phyloP scores from a whole-genome alignment of 1,139 yeast species.

The Yamadazyma epiphylla region DNA sequence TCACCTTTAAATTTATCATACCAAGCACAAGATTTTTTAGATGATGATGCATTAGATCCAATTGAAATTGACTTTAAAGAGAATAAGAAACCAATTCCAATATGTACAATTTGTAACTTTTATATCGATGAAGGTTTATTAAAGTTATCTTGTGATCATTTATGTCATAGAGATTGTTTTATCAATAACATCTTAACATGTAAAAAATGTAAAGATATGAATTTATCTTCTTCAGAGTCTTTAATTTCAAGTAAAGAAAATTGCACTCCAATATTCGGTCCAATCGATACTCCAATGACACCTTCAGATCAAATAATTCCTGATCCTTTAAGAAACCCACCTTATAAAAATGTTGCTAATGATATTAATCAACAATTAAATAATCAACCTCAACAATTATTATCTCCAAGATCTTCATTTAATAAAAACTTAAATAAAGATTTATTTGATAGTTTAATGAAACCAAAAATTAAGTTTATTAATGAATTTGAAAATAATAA shows the following conservation, averaged over 20 bases:
- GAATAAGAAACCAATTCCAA: slow-evolving; percentile 2
- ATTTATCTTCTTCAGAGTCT: background rate
- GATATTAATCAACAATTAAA: slow-evolving; percentile 2
- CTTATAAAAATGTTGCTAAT: slow-evolving; percentile 1
- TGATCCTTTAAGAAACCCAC: slow-evolving; percentile 17
- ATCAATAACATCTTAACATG: slow-evolving; percentile 16
- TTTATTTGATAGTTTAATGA: slow-evolving; percentile 15
- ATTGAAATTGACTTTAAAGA: slow-evolving; percentile 6
- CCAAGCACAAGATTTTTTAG: slow-evolving; percentile 6
- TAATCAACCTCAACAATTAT: slow-evolving; percentile 11
- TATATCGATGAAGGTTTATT: slow-evolving; percentile 23
- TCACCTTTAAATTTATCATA: slow-evolving; percentile 12
- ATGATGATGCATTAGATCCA: slow-evolving; percentile 5
- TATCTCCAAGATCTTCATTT: slow-evolving; percentile 14
- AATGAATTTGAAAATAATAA: slow-evolving; percentile 12
- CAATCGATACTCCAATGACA: slow-evolving; percentile 18
- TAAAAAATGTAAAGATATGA: slow-evolving; percentile 11
- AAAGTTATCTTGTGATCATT: slow-evolving; percentile 24
- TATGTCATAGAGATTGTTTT: slow-evolving; percentile 29
- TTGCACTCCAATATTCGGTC: slow-evolving; percentile 12
- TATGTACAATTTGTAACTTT: slow-evolving; percentile 30
- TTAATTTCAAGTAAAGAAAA: slow-evolving; percentile 1
- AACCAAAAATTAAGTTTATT: slow-evolving; percentile 17
- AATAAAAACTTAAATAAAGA: slow-evolving; percentile 15
- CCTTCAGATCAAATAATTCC: slow-evolving; percentile 24